A percentile compares a stretch with the other conserved stretches of the same genome.
Conservation (phyloP, 164 flowering plant species). For the Liquidambar formosana region DNA sequence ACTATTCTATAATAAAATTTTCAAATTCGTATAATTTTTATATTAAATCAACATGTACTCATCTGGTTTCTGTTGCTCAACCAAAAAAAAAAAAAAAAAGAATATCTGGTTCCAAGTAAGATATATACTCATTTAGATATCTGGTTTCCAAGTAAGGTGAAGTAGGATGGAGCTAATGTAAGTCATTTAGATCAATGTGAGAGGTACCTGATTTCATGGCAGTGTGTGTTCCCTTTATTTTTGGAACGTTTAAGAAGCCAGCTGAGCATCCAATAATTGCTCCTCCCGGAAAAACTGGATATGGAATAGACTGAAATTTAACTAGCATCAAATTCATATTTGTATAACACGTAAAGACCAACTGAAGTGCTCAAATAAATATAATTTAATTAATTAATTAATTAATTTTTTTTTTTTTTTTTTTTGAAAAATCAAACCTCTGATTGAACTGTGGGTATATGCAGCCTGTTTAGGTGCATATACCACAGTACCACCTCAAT, state of each 20-base stretch:
- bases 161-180: background rate
- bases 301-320: slow-evolving; percentile 94
- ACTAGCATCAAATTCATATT: slow-evolving; percentile 49
- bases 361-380: too few species aligned
- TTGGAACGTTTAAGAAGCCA: slow-evolving; percentile 95
- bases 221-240: slow-evolving; percentile 95
- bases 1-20: too few species aligned
- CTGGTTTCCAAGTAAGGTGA: background rate
- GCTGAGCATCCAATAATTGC: slow-evolving; percentile 98
- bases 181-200: background rate
- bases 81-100: too few species aligned
- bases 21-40: too few species aligned
- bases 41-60: background rate
- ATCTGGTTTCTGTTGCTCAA: too few species aligned
- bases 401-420: too few species aligned
- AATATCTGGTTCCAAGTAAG: too few species aligned
- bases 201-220: slow-evolving; percentile 92
- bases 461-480: background rate
- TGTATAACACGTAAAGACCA: slow-evolving; percentile 11
- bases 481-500: slow-evolving; percentile 1
- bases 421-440: too few species aligned
- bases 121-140: background rate
- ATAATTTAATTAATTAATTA: too few species aligned
- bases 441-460: background rate
- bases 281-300: slow-evolving; percentile 98